Evolutionary conservation across 768 basidiomycete species (phyloP), one percentile per base, ranked within the genome.

Genomic region (Mycena metata): DNA sequence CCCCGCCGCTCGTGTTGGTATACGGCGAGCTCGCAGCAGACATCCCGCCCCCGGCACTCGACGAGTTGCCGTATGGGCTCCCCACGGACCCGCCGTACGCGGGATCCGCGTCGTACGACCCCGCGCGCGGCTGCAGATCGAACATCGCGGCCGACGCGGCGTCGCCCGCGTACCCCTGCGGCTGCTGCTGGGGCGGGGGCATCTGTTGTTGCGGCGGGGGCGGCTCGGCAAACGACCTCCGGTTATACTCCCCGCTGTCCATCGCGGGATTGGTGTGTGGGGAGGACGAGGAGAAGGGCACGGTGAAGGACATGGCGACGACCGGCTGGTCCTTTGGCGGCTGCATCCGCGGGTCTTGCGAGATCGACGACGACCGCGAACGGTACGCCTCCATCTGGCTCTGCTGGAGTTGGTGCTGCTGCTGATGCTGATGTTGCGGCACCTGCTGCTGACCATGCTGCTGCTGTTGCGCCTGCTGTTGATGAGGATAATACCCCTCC

Each of bases 1-100:
- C 72, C 43, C 75, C 76, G 5, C 73, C 78, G 57, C 56, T 41
- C 36, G 69, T 45, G 3, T 72, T 69, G 8, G 76, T 68, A 62
- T 80, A 82, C 11, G 81, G 80, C 35, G 79, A 79, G 52, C 76
- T 73, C 10, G 77, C 75, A 17, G 73, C 60, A 15, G 80, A 79
- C 13, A 74, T 54, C 46, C 43, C 43, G 19, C 67, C 67, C 17
- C 70, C 69, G 4, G 70, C 62, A 30, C 69, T 74, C 36, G 76
- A 71, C n/a, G 68, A 39, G 39, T 39, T 76, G 17, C 78, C 70
- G 59, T 76, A 80, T 2, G 78, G 79, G 63, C 78, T 79, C 13
- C 62, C 58, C 3, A 11, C 59, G 13, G 45, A 42, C n/a, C 52
- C 60, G 13, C 58, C 69, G n/a, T 70, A 70, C 54, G 60, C 64